Conservation (phyloP, 1,284 basidiomycete species). For the Apiotrichum siamense region DNA sequence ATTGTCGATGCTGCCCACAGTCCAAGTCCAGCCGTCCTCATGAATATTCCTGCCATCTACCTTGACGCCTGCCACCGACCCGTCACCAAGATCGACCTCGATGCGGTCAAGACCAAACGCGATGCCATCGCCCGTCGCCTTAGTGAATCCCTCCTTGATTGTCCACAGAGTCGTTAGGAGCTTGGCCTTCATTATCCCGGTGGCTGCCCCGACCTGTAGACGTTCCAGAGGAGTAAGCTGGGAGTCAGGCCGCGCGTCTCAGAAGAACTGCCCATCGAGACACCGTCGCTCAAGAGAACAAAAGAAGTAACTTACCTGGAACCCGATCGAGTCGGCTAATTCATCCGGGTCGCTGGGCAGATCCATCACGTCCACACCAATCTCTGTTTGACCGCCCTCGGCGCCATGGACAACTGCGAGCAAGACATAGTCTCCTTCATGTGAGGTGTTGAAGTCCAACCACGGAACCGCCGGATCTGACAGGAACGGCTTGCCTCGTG, state of each 20-base stretch:
- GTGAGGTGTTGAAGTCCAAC: conserved; percentile 40
- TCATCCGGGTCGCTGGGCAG: conserved; percentile 23
- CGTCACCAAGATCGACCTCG: conserved; percentile 22
- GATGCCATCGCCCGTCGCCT: conserved; percentile 41
- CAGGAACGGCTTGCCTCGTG: conserved; percentile 36
- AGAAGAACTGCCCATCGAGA: too few relatives aligned
- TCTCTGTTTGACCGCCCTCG: conserved; percentile 1
- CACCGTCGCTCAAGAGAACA: too few relatives aligned
- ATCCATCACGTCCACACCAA: conserved; percentile 41
- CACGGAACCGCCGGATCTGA: conserved; percentile 20
- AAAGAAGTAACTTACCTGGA: conserved; percentile 13
- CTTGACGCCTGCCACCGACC: conserved; percentile 13
- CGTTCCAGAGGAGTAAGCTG: conserved; percentile 28
- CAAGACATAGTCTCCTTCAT: conserved; percentile 36
- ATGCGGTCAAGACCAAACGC: conserved; percentile 40
- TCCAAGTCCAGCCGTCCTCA: conserved; percentile 28
- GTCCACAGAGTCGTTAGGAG: conserved; percentile 37
- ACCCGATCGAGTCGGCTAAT: conserved; percentile 9
- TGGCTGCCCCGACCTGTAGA: conserved; percentile 8
- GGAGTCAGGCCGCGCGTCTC: background rate
- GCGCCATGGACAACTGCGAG: conserved; percentile 17
- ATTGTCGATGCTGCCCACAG: conserved; percentile 19
- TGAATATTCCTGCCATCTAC: conserved; percentile 31
- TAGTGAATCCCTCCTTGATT: conserved; percentile 40
- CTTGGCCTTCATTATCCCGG: conserved; percentile 15